Evolutionary conservation across 2,329 filamentous ascomycete species (phyloP).

Genomic region (Colletotrichum tamarilloi): DNA sequence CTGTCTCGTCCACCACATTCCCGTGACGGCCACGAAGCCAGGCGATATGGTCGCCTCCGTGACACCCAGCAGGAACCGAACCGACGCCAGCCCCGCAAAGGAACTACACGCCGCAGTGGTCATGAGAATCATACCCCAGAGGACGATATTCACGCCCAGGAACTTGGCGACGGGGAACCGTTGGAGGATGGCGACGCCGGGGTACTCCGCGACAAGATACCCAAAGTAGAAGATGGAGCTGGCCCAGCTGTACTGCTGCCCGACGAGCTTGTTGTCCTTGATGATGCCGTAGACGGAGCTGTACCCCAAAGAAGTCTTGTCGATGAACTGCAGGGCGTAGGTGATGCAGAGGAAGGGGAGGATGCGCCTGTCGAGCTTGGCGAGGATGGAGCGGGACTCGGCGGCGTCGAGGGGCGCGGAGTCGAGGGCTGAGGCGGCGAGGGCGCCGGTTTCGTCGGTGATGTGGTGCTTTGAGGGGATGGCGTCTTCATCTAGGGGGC

Average conservation of each 20-base stretch:
- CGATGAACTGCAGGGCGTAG: slow-evolving; percentile 47
- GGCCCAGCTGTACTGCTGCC: slow-evolving; percentile 45
- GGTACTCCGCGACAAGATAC: slow-evolving; percentile 45
- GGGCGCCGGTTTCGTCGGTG: slow-evolving; percentile 24
- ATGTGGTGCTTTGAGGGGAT: slow-evolving; percentile 25
- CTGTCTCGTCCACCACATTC: slow-evolving; percentile 51
- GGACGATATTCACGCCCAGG: slow-evolving; percentile 42
- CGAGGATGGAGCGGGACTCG: slow-evolving; percentile 15
- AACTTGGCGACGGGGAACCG: slow-evolving; percentile 43
- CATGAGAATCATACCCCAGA: slow-evolving; percentile 46
- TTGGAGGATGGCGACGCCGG: slow-evolving; percentile 44
- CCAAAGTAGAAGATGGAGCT: slow-evolving; percentile 49
- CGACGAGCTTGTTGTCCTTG: slow-evolving; percentile 42
- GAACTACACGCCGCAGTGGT: slow-evolving; percentile 46
- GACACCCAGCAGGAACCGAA: slow-evolving; percentile 50
- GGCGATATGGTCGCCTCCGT: slow-evolving; percentile 47
- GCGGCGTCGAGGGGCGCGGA: slow-evolving; percentile 9
- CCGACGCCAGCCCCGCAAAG: slow-evolving; percentile 45
- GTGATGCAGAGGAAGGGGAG: slow-evolving; percentile 41
- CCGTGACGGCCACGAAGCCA: slow-evolving; percentile 51
- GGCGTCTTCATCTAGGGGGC: slow-evolving; percentile 6
- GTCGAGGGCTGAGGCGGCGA: slow-evolving; percentile 26
- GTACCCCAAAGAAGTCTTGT: slow-evolving; percentile 39
- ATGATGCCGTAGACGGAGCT: slow-evolving; percentile 46
- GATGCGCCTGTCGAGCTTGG: slow-evolving; percentile 20